phyloP scores from a whole-genome alignment of 2,329 filamentous ascomycete species.

The Neonectria coccinea region DNA sequence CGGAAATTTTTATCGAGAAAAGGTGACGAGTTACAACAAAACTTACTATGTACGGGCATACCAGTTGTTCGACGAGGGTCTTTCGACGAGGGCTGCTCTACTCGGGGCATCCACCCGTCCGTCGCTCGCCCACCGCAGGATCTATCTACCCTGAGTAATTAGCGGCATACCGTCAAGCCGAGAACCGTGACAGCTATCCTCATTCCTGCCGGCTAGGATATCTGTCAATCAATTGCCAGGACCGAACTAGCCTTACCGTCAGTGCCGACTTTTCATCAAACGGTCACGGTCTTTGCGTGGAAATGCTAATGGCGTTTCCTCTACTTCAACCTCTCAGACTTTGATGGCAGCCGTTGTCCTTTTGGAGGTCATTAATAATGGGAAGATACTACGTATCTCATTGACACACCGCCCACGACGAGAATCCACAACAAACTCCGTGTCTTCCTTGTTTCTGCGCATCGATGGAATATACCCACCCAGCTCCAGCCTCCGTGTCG shows the following conservation, averaged over 20 bases:
- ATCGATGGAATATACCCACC: background rate
- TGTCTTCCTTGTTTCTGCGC: background rate
- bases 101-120: slow-evolving; percentile 2
- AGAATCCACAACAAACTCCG: background rate
- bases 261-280: slow-evolving; percentile 17
- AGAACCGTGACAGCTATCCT: background rate
- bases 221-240: slow-evolving; percentile 18
- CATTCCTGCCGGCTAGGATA: background rate
- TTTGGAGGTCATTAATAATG: too few species aligned
- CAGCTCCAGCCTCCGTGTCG: background rate
- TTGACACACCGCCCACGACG: background rate
- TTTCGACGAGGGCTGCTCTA: slow-evolving; percentile 3
- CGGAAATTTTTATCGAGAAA: slow-evolving; percentile 14
- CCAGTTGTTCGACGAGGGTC: slow-evolving; percentile 2
- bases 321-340: background rate
- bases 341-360: background rate
- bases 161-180: background rate
- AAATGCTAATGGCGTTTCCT: background rate
- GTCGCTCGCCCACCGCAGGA: background rate
- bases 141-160: slow-evolving; percentile 8
- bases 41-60: background rate
- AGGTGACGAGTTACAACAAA: slow-evolving; percentile 1
- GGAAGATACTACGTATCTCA: background rate
- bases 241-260: slow-evolving; percentile 17
- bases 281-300: background rate